Evolutionary conservation across 2,329 filamentous ascomycete species (phyloP).

Genomic region (Tricladium varicosporioides): DNA sequence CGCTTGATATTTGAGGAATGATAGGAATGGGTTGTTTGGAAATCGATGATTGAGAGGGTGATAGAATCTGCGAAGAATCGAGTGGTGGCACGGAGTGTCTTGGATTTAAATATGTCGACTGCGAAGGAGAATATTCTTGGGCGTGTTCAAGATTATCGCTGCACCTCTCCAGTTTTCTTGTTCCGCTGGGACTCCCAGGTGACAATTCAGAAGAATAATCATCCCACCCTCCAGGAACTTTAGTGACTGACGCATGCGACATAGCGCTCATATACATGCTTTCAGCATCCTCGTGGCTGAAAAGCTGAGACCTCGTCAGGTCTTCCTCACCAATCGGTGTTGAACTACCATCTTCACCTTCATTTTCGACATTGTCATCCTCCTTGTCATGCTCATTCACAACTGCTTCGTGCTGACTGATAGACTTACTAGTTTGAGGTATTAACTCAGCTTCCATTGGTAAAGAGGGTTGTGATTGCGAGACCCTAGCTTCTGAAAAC

Average conservation of each 20-base stretch:
- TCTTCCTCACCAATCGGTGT: constrained; percentile 42
- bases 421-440: not conserved
- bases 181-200: constrained; percentile 21
- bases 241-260: constrained; percentile 39
- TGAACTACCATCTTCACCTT: constrained; percentile 19
- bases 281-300: constrained; percentile 76
- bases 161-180: constrained; percentile 3
- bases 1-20: constrained; percentile 25
- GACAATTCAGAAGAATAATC: constrained; percentile 14
- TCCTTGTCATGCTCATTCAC: not conserved
- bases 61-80: constrained; percentile 9
- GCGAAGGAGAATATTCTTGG: constrained; percentile 10
- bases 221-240: constrained; percentile 29
- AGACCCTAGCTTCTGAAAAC: constrained; percentile 30
- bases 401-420: no score
- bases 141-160: constrained; percentile 30
- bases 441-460: not conserved
- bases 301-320: constrained; percentile 64
- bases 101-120: not conserved
- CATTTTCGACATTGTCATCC: constrained; percentile 1
- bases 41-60: not conserved
- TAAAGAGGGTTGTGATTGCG: constrained; percentile 30
- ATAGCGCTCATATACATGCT: constrained; percentile 85
- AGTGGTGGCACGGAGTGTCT: not conserved
- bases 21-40: constrained; percentile 10